Evolutionary conservation across 2,329 filamentous ascomycete genomes (phyloP).

Genomic region (Sporothrix brasiliensis): DNA sequence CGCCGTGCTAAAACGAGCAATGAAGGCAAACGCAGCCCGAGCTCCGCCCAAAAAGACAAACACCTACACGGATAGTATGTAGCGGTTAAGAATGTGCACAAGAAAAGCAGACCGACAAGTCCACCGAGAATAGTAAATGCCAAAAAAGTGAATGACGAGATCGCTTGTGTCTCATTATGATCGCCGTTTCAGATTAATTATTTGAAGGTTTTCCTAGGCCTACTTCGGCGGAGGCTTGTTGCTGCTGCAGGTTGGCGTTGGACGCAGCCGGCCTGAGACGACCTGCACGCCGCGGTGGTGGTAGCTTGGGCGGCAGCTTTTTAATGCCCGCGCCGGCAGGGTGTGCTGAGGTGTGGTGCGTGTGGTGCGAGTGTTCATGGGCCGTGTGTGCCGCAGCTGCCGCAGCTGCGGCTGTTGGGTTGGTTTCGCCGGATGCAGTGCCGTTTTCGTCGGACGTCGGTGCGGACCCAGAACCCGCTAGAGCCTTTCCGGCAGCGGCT

Average conservation of each 20-base stretch:
- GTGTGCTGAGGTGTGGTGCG: background rate
- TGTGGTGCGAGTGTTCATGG: background rate
- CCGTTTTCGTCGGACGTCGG: background rate
- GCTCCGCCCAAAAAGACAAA: background rate
- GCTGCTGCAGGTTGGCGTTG: conserved; percentile 34
- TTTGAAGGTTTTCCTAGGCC: background rate
- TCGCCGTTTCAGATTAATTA: background rate
- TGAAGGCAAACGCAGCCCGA: background rate
- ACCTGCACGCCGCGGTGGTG: conserved; percentile 36
- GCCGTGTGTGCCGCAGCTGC: conserved; percentile 24
- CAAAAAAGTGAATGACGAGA: background rate
- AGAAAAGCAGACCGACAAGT: background rate
- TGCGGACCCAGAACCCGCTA: conserved; percentile 1
- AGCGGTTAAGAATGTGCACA: background rate
- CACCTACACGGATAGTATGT: conserved; percentile 3
- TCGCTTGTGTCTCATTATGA: background rate
- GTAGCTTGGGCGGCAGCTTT: conserved; percentile 38
- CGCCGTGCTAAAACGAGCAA: conserved; percentile 25
- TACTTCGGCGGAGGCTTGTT: conserved; percentile 21
- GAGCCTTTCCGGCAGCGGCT: conserved; percentile 27
- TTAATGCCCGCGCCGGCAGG: conserved; percentile 30
- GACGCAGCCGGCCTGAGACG: conserved; percentile 35
- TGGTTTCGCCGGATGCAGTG: background rate
- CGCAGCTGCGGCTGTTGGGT: conserved; percentile 19
- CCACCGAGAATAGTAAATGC: conserved; percentile 7